These are phyloP conservation scores for Knoxdaviesia capensis DNA, from an alignment of 2,329 filamentous ascomycete species.

Conservation along the genomic window DNA sequence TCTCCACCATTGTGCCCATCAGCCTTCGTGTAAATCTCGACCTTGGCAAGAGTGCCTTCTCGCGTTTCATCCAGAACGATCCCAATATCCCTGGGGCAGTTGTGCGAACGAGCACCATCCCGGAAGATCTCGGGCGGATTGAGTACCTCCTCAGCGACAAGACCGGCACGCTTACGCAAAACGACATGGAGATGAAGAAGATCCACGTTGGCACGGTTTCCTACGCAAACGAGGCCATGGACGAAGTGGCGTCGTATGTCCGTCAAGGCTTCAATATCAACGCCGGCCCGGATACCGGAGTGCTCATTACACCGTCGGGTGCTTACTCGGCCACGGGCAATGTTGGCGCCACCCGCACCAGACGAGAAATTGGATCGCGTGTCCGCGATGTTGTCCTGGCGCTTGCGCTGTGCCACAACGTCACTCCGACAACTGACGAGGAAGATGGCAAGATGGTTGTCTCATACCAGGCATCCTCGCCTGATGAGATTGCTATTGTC, in stretches of 20 bases:
- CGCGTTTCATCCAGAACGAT: slow-evolving; percentile 85
- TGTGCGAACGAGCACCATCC: slow-evolving; percentile 91
- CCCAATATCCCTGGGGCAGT: slow-evolving; percentile 78
- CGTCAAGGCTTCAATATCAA: slow-evolving; percentile 56
- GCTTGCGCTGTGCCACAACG: slow-evolving; percentile 87
- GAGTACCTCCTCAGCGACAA: slow-evolving; percentile 96
- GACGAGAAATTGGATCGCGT: slow-evolving; percentile 80
- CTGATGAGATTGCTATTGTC: slow-evolving; percentile 95
- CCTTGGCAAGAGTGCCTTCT: slow-evolving; percentile 92
- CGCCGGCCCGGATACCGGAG: slow-evolving; percentile 2
- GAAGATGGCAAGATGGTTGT: slow-evolving; percentile 58
- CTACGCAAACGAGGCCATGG: slow-evolving; percentile 97
- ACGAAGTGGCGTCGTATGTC: slow-evolving; percentile 77
- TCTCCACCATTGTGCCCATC: slow-evolving; percentile 98
- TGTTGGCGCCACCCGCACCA: slow-evolving; percentile 53
- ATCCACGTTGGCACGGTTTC: slow-evolving; percentile 96
- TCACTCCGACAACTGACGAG: slow-evolving; percentile 78
- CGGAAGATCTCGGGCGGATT: slow-evolving; percentile 84
- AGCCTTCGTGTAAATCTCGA: slow-evolving; percentile 91
- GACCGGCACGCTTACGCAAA: slow-evolving; percentile 93
- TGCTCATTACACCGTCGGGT: slow-evolving; percentile 59
- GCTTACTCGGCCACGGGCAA: slow-evolving; percentile 40
- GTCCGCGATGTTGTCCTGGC: slow-evolving; percentile 87
- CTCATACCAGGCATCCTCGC: slow-evolving; percentile 89
- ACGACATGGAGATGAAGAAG: slow-evolving; percentile 98